Evolutionary conservation across 129 eudicot species (phyloP).

Genomic region (Pseudognaphalium luteoalbum): DNA sequence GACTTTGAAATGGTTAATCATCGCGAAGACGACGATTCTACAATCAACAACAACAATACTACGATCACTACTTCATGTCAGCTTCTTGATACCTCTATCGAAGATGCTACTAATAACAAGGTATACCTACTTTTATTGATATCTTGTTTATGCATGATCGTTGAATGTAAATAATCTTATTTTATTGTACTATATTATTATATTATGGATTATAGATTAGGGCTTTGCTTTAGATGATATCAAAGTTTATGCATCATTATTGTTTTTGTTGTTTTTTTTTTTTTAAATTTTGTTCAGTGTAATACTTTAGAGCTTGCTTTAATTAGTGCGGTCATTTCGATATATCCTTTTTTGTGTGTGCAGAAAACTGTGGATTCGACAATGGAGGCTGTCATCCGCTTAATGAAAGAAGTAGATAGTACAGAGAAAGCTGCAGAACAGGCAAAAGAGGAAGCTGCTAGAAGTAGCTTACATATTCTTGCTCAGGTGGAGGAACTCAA

Average conservation of each 20-base stretch:
- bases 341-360: neutral
- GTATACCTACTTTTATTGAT: neutral
- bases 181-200: too few relatives aligned
- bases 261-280: neutral
- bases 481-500: neutral
- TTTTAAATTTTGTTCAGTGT: neutral
- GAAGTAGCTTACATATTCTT: neutral
- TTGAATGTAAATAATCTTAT: too few relatives aligned
- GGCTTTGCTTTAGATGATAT: neutral
- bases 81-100: neutral
- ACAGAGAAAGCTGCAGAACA: neutral
- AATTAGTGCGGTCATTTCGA: neutral
- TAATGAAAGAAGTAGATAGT: neutral
- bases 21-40: neutral
- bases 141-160: too few relatives aligned
- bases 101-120: neutral
- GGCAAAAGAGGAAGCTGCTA: conserved; percentile 5
- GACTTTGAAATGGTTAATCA: neutral
- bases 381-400: neutral
- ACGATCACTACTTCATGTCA: neutral
- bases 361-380: conserved; percentile 4
- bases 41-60: neutral
- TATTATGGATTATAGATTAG: neutral
- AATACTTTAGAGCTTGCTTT: neutral
- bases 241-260: too few relatives aligned